Conservation (phyloP, 208 protist genomes). For the Leishmania tropica region DNA sequence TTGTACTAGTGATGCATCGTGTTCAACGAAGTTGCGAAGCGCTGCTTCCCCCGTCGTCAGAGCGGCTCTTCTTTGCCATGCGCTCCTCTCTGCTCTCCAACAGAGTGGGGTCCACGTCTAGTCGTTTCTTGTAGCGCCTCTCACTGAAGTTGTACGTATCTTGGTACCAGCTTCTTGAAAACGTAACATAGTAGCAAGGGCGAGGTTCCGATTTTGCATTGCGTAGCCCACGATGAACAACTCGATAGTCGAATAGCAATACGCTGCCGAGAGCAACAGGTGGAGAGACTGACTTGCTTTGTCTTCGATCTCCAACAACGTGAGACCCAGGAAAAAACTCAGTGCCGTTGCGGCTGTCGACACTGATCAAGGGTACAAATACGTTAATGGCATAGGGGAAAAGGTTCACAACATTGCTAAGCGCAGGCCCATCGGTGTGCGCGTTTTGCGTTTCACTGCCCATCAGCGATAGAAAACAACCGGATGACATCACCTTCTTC, state of each 20-base stretch:
- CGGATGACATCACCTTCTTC: slow-evolving; percentile 58
- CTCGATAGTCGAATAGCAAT: slow-evolving; percentile 70
- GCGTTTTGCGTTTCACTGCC: slow-evolving; percentile 52
- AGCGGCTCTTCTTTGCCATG: slow-evolving; percentile 14
- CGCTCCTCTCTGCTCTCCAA: slow-evolving; percentile 29
- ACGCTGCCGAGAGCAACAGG: slow-evolving; percentile 41
- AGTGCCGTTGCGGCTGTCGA: slow-evolving; percentile 62
- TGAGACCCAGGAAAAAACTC: slow-evolving; percentile 62
- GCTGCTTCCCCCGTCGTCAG: not conserved
- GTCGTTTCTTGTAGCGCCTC: slow-evolving; percentile 38
- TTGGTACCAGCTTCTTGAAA: slow-evolving; percentile 56
- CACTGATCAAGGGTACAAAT: slow-evolving; percentile 63
- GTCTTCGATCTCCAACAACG: slow-evolving; percentile 3
- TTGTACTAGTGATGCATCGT: too few relatives aligned
- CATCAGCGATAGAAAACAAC: slow-evolving; percentile 67
- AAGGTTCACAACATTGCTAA: slow-evolving; percentile 50
- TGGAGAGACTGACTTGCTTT: slow-evolving; percentile 33
- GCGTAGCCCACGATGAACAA: slow-evolving; percentile 56
- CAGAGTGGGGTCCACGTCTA: slow-evolving; percentile 25
- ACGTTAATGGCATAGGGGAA: slow-evolving; percentile 76
- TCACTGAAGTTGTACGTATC: slow-evolving; percentile 69
- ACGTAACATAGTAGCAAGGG: slow-evolving; percentile 71
- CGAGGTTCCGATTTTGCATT: slow-evolving; percentile 42
- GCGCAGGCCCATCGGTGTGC: slow-evolving; percentile 62
- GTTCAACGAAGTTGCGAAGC: not conserved